phyloP scores from a whole-genome alignment of 2,329 filamentous ascomycete species.

The Mycocentrospora acerina region DNA sequence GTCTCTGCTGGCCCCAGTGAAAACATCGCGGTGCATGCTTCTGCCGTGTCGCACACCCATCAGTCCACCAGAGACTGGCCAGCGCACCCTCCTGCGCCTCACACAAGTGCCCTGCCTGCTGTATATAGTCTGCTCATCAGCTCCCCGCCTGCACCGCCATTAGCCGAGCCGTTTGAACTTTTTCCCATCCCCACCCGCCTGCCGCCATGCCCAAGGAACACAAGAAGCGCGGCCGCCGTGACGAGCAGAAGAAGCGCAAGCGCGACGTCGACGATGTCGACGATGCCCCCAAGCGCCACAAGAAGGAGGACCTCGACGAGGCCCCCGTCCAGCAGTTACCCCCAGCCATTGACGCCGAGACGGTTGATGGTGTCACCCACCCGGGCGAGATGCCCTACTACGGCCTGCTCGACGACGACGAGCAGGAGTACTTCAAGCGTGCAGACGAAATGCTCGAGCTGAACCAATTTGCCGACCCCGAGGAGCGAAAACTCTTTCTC shows the following conservation, averaged over 20 bases:
- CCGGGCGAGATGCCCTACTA: conserved; percentile 74
- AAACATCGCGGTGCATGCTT: too few species aligned
- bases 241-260: conserved; percentile 54
- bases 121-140: too few species aligned
- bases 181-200: too few species aligned
- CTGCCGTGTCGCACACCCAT: too few species aligned
- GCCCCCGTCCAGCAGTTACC: conserved; percentile 10
- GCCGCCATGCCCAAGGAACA: conserved; percentile 59
- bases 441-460: conserved; percentile 88
- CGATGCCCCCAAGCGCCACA: conserved; percentile 38
- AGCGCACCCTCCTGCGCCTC: too few species aligned
- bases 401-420: conserved; percentile 86
- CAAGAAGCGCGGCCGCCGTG: conserved; percentile 60
- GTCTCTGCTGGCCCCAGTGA: too few species aligned
- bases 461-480: conserved; percentile 78
- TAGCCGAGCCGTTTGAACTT: not conserved
- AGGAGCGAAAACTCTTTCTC: conserved; percentile 60
- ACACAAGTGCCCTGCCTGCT: too few species aligned
- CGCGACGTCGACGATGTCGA: conserved; percentile 36
- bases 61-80: too few species aligned
- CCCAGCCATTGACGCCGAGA: too few species aligned
- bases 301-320: conserved; percentile 19
- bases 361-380: conserved; percentile 33
- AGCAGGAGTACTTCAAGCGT: conserved; percentile 92
- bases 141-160: too few species aligned